Evolutionary conservation across 257 asterid genomes (phyloP).

Genomic region (Thymus mandschuricus): DNA sequence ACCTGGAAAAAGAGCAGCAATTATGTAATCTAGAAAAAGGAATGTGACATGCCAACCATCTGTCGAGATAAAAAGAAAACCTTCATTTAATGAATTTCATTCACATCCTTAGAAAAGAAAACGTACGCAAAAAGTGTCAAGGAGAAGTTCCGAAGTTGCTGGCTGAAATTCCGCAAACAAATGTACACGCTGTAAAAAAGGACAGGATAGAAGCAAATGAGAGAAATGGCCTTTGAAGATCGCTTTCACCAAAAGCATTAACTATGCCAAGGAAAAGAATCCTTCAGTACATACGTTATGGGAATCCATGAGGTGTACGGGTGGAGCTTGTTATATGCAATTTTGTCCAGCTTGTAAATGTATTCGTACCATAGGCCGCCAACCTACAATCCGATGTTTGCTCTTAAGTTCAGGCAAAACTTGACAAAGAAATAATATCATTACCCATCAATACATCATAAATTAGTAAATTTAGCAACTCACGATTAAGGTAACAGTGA

Average conservation of each 20-base stretch:
- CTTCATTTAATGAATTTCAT: conserved; percentile 13
- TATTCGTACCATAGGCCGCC: conserved; percentile 86
- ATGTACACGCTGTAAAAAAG: conserved; percentile 68
- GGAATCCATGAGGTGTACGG: conserved; percentile 99
- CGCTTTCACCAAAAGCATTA: conserved; percentile 18
- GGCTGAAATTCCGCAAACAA: conserved; percentile 86
- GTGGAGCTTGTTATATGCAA: conserved; percentile 85
- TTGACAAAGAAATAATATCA: conserved; percentile 1
- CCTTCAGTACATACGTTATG: conserved; percentile 65
- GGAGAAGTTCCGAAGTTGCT: conserved; percentile 76
- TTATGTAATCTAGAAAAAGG: conserved; percentile 31
- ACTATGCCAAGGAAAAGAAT: conserved; percentile 10
- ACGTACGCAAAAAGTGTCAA: conserved; percentile 95
- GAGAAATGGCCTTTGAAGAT: conserved; percentile 18
- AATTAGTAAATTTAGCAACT: conserved; percentile 32
- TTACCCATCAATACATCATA: conserved; percentile 6
- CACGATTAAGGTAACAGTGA: conserved; percentile 62
- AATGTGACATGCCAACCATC: conserved; percentile 11
- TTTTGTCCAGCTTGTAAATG: conserved; percentile 92
- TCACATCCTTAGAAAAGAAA: conserved; percentile 3
- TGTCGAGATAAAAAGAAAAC: conserved; percentile 6
- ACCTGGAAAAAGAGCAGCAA: conserved; percentile 50
- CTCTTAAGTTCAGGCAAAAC: conserved; percentile 19
- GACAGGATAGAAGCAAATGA: conserved; percentile 30
- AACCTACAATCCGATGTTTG: conserved; percentile 39